phyloP scores from a whole-genome alignment of 441 rosid species.

The Aleurites moluccanus region DNA sequence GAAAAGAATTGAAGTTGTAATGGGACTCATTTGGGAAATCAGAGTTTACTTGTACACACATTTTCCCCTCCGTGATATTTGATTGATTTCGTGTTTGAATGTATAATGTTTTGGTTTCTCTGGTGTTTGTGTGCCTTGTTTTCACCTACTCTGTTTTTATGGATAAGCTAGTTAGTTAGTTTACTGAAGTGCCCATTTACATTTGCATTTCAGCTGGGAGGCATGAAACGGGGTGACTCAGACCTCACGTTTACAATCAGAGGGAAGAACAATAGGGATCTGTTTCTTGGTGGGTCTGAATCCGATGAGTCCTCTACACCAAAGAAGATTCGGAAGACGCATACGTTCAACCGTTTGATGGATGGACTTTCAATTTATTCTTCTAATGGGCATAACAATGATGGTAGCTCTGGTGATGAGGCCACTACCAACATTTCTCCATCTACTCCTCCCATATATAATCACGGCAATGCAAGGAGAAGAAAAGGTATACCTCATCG shows the following conservation, averaged over 20 bases:
- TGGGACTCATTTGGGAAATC: too few species aligned
- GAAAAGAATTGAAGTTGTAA: too few species aligned
- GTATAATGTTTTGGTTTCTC: background rate
- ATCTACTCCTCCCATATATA: constrained; percentile 63
- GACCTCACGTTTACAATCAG: constrained; percentile 54
- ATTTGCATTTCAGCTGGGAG: constrained; percentile 51
- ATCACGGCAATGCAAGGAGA: constrained; percentile 63
- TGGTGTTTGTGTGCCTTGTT: background rate
- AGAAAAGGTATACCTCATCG: constrained; percentile 84
- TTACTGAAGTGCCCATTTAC: background rate
- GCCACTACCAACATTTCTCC: constrained; percentile 54
- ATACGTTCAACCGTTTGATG: constrained; percentile 56
- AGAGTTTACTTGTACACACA: background rate
- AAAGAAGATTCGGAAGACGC: constrained; percentile 56
- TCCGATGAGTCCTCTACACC: constrained; percentile 63
- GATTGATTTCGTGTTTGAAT: constrained; percentile 1
- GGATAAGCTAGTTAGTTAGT: background rate
- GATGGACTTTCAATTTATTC: constrained; percentile 49
- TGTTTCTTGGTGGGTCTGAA: constrained; percentile 44
- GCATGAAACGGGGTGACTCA: constrained; percentile 55
- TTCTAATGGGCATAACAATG: constrained; percentile 31
- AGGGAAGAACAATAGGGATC: constrained; percentile 43
- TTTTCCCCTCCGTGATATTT: background rate
- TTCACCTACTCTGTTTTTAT: background rate
- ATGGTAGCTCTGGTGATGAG: constrained; percentile 54